Base-by-base conservation (phyloP, 805 yeast genomes). In the Candida jianshihensis region DNA sequence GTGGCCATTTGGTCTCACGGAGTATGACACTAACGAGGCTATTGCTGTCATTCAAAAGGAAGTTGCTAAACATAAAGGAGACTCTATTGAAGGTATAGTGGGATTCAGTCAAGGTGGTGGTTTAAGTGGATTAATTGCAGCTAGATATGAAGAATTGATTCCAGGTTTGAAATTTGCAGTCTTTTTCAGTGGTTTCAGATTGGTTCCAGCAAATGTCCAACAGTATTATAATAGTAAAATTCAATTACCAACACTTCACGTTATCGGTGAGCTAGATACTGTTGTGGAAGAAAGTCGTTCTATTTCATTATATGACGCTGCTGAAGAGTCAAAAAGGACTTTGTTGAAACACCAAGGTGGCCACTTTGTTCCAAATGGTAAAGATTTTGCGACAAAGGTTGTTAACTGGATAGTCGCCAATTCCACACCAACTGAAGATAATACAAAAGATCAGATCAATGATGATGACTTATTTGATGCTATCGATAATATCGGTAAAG, bases 101-200 rank as follows among this genome's bases (percentile, higher is more conserved):
- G 97, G 96, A 1, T 90, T 90, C 52, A 81, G 94, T 19, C 97
- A 92, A 60, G 98, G 98, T 34, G 94, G 95, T 4, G 94, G 89
- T 0, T 58, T 89, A 18, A 78, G 81, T 1, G 95, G 68, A 2
- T 52, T 84, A 5, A 56, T 84, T 12, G 54, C 81, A 18, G 67
- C 81, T 31, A 68, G 73, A 40, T 63, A 71, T 25, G 72, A 77
- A 60, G 64, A 32, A 42, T 70, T 42, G 64, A 70, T 47, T 71
- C 53, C 39, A 43, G 44, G 39, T 42, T 22, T 47, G 44, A 35
- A 45, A 51, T 43, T 43, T 28, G 47, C 44, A 1, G 36, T 53
- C 5, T 60, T 84, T 29, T 89, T 83, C 53, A 75, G 89, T 15
- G 96, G 96, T 39, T 68, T 64, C 39, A 57, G 49, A 40, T 39